A percentile compares a stretch with the other conserved stretches of the same genome.
These are phyloP conservation scores for Heliamphora exappendiculata DNA, from an alignment of 148 eudicot genomes.

Conservation along the genomic window DNA sequence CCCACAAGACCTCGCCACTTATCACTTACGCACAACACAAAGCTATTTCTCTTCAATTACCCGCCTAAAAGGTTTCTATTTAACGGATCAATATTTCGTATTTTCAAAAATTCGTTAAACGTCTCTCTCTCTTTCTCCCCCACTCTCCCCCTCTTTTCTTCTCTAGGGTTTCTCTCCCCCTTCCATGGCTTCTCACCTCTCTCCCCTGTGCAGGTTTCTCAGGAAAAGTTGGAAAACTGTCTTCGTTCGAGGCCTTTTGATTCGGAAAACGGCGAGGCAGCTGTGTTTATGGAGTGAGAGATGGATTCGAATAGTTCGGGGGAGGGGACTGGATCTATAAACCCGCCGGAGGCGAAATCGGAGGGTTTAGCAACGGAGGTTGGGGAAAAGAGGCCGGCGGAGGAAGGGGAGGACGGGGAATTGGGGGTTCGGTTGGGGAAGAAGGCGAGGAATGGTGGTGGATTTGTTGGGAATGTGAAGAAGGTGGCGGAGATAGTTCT, in stretches of 20 bases:
- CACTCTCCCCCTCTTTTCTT: conserved; percentile 16
- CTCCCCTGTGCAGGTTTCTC: conserved; percentile 37
- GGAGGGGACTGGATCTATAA: neutral
- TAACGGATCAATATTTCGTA: conserved; percentile 26
- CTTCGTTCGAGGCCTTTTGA: neutral
- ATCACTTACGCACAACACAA: conserved; percentile 2
- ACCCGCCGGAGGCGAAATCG: conserved; percentile 15
- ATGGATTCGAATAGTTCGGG: conserved; percentile 21
- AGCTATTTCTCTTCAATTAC: conserved; percentile 14
- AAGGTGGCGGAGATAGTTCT: conserved; percentile 78
- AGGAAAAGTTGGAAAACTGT: neutral
- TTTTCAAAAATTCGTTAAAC: conserved; percentile 6
- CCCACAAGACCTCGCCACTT: neutral
- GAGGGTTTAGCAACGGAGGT: conserved; percentile 13
- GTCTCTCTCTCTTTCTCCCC: neutral
- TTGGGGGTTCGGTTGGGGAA: conserved; percentile 13
- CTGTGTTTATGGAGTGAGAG: conserved; percentile 9
- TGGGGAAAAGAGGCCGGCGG: conserved; percentile 27
- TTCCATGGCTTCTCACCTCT: conserved; percentile 26
- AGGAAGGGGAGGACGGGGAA: conserved; percentile 21
- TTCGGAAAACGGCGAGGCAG: neutral
- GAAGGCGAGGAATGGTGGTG: conserved; percentile 23
- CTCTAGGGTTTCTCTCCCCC: conserved; percentile 46
- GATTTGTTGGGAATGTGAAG: conserved; percentile 29
- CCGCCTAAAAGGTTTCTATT: conserved; percentile 22